phyloP scores from a whole-genome alignment of 225 moss, liverwort and hornwort genomes.

The Polytrichum commune region DNA sequence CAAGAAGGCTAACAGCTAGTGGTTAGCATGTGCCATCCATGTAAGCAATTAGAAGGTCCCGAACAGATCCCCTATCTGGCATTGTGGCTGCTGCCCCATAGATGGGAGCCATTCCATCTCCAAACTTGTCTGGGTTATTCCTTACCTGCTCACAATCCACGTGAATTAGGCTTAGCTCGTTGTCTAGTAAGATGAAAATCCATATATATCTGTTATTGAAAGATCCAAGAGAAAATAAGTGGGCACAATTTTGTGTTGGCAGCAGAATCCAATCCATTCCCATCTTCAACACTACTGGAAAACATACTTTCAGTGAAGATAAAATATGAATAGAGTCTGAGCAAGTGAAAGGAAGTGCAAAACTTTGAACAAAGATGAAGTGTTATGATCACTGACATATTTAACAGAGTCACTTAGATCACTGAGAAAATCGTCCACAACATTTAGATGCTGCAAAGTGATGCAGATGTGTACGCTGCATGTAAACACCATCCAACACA shows the following conservation, averaged over 20 bases:
- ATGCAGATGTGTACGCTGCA: slow-evolving; percentile 91
- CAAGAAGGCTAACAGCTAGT: not conserved
- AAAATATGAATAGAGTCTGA: too few species aligned
- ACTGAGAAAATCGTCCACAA: slow-evolving; percentile 70
- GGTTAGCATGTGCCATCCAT: slow-evolving; percentile 90
- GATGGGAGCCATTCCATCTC: slow-evolving; percentile 99
- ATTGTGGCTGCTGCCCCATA: slow-evolving; percentile 95
- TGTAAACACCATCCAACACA: not conserved
- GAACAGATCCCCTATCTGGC: slow-evolving; percentile 89
- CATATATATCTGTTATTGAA: too few species aligned
- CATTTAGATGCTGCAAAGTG: slow-evolving; percentile 81
- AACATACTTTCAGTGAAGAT: too few species aligned
- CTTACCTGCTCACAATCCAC: slow-evolving; percentile 42
- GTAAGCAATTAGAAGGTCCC: slow-evolving; percentile 83
- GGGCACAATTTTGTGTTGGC: not conserved
- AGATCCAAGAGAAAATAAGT: not conserved
- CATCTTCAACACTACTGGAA: too few species aligned
- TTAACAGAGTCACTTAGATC: slow-evolving; percentile 67
- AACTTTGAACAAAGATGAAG: not conserved
- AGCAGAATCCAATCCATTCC: too few species aligned
- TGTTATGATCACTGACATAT: slow-evolving; percentile 42
- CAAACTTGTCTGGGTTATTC: slow-evolving; percentile 75
- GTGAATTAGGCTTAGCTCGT: too few species aligned
- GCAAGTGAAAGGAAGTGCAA: not conserved
- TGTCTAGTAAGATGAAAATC: too few species aligned